Evolutionary conservation across 2,329 filamentous ascomycete genomes (phyloP).

Genomic region (Pestalotiopsis sp.): DNA sequence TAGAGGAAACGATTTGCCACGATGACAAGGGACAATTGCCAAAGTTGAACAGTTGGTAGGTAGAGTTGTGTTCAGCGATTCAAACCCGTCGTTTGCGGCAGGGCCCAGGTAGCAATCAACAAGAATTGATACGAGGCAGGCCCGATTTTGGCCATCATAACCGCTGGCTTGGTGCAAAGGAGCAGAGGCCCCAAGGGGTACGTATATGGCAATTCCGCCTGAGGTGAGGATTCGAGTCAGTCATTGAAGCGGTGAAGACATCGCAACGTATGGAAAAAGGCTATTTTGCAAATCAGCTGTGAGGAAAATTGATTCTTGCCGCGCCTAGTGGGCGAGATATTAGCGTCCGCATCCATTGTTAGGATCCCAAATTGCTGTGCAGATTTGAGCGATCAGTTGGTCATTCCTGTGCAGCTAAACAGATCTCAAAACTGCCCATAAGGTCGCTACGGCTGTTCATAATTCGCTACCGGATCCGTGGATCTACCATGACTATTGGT

Average conservation of each 20-base stretch:
- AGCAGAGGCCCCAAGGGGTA: background rate
- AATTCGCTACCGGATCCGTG: constrained; percentile 10
- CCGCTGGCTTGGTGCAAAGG: background rate
- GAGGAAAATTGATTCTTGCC: background rate
- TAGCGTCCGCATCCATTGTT: background rate
- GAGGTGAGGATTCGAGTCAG: background rate
- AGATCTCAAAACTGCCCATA: background rate
- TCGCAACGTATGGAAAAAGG: background rate
- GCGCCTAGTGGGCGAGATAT: background rate
- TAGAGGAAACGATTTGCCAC: background rate
- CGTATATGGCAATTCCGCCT: background rate
- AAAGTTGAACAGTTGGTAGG: background rate
- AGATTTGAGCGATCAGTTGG: background rate
- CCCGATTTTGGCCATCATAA: background rate
- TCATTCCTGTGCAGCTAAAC: background rate
- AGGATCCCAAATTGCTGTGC: background rate
- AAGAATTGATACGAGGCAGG: background rate
- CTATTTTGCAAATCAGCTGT: background rate
- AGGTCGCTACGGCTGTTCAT: constrained; percentile 4
- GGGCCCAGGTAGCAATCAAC: background rate
- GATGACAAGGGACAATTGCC: background rate
- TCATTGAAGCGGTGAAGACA: background rate
- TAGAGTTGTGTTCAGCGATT: background rate
- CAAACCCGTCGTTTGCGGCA: background rate
- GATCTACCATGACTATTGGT: background rate